Conservation (phyloP, 108 stramenopile genomes). For the Bacterosira constricta region DNA sequence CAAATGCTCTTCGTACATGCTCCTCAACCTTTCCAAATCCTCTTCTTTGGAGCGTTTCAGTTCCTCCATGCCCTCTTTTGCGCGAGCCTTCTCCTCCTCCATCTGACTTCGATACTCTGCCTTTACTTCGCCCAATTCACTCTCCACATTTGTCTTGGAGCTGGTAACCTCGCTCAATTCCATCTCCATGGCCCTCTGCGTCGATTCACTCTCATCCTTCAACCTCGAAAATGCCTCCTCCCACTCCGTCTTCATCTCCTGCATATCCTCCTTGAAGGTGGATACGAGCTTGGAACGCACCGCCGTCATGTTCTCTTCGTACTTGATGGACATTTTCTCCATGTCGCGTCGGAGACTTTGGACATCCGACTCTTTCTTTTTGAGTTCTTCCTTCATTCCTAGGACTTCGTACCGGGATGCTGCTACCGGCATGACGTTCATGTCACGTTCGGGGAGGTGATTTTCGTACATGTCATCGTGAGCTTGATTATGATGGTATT, state of each 20-base stretch:
- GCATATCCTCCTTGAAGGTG: conserved; percentile 42
- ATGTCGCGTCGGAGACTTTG: conserved; percentile 6
- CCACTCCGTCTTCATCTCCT: conserved; percentile 46
- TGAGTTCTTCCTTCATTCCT: conserved; percentile 33
- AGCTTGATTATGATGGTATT: not conserved
- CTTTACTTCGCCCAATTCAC: conserved; percentile 7
- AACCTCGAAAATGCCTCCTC: conserved; percentile 20
- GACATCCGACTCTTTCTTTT: conserved; percentile 13
- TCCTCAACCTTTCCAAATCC: conserved; percentile 31
- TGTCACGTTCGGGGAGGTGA: not conserved
- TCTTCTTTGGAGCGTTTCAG: conserved; percentile 35
- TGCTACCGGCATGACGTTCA: not conserved
- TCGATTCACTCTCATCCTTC: conserved; percentile 32
- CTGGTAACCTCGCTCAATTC: conserved; percentile 14
- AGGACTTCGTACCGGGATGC: conserved; percentile 23
- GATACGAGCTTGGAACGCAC: conserved; percentile 25
- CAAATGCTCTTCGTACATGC: conserved; percentile 43
- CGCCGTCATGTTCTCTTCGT: conserved; percentile 16
- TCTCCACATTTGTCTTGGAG: conserved; percentile 32
- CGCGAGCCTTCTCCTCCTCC: conserved; percentile 31
- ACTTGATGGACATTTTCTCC: not conserved
- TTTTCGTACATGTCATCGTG: not conserved
- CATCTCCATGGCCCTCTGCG: conserved; percentile 14
- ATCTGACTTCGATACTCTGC: not conserved
- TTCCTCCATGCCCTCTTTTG: conserved; percentile 21